Evolutionary conservation across 306 rosid species (phyloP).

Genomic region (Pterocarpus santalinus): DNA sequence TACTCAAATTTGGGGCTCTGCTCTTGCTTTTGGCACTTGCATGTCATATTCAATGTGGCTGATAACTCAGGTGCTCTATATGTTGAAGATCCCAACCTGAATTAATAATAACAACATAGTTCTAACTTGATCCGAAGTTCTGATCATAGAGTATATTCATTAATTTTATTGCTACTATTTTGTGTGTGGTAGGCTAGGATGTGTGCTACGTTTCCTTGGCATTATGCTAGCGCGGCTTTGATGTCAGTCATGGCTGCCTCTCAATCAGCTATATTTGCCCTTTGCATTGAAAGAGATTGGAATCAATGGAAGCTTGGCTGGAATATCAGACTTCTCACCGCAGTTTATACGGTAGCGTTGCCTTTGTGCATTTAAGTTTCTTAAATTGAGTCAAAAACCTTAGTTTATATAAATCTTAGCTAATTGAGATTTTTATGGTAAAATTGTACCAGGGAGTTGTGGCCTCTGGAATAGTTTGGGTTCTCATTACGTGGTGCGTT

Average conservation of each 20-base stretch:
- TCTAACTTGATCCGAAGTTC: too few relatives aligned
- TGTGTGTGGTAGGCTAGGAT: slow-evolving; percentile 38
- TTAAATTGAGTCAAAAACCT: background rate
- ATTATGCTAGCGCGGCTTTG: slow-evolving; percentile 45
- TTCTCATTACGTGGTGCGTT: slow-evolving; percentile 31
- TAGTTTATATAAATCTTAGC: background rate
- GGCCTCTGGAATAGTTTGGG: slow-evolving; percentile 43
- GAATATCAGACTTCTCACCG: slow-evolving; percentile 42
- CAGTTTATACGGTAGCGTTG: background rate
- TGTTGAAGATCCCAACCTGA: too few relatives aligned
- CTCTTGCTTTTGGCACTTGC: slow-evolving; percentile 45
- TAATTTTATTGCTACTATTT: background rate
- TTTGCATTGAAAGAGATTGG: slow-evolving; percentile 31
- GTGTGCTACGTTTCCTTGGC: slow-evolving; percentile 46
- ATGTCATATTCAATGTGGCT: slow-evolving; percentile 40
- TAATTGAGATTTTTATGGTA: background rate
- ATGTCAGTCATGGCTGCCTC: slow-evolving; percentile 50
- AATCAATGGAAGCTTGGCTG: slow-evolving; percentile 18
- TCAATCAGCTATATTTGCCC: slow-evolving; percentile 40
- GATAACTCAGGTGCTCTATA: slow-evolving; percentile 29
- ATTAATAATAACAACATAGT: too few relatives aligned
- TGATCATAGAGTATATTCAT: too few relatives aligned
- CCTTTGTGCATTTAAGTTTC: background rate
- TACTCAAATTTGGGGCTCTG: slow-evolving; percentile 22
- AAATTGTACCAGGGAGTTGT: slow-evolving; percentile 37